A percentile compares a stretch with the other conserved stretches of the same genome.
These are phyloP conservation scores for Xylariales sp. DNA, from an alignment of 2,329 filamentous ascomycete species.

Conservation along the genomic window DNA sequence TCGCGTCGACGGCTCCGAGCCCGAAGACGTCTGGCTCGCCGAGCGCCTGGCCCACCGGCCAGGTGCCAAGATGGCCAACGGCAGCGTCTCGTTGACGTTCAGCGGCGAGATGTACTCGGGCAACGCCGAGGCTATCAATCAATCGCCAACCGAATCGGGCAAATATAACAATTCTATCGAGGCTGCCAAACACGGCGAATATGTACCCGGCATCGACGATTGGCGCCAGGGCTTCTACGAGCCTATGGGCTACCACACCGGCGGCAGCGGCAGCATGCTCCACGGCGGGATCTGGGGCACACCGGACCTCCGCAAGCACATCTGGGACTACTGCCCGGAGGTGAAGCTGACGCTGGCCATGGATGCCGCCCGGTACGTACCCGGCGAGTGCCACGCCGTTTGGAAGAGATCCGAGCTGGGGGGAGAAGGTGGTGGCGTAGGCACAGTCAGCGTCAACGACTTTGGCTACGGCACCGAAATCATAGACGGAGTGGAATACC, in stretches of 20 bases:
- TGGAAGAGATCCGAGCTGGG: constrained; percentile 38
- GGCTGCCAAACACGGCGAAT: constrained; percentile 24
- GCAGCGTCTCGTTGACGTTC: constrained; percentile 42
- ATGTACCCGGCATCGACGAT: constrained; percentile 40
- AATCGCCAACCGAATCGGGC: constrained; percentile 15
- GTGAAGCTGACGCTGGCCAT: constrained; percentile 54
- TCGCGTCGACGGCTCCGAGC: constrained; percentile 36
- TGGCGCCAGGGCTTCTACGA: constrained; percentile 50
- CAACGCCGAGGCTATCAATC: constrained; percentile 18
- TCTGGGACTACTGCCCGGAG: constrained; percentile 55
- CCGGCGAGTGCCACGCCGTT: constrained; percentile 37
- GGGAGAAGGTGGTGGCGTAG: constrained; percentile 12
- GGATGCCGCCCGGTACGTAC: constrained; percentile 47
- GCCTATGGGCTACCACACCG: constrained; percentile 57
- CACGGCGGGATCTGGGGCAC: constrained; percentile 45
- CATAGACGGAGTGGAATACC: constrained; percentile 36
- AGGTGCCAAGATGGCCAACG: constrained; percentile 45
- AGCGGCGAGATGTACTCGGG: constrained; percentile 45
- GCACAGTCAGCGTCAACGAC: constrained; percentile 9
- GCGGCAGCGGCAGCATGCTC: constrained; percentile 40
- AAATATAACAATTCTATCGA: constrained; percentile 19
- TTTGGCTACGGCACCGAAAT: constrained; percentile 32
- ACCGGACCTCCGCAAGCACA: constrained; percentile 40
- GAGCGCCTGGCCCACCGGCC: constrained; percentile 47
- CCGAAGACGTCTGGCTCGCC: constrained; percentile 54